Base-by-base conservation (phyloP, 2,329 filamentous ascomycete species). In the Aspergillus calidoustus region DNA sequence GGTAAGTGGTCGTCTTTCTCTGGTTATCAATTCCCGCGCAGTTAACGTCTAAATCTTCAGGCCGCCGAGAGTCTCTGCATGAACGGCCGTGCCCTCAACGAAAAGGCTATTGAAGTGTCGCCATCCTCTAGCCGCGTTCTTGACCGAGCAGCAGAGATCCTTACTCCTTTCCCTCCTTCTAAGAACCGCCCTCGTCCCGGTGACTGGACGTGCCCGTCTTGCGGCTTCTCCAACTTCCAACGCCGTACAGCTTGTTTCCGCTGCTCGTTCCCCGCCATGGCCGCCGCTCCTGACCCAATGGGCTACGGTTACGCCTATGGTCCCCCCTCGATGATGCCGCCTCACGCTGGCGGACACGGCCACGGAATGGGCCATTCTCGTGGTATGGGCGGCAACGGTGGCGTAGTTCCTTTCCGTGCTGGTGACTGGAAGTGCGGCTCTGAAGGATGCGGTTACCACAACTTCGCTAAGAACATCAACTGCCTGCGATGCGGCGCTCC, bases 391-490 rank as follows among this genome's bases (percentile, higher is more conserved):
- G 91, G 83, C 49, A 84, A 91, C 65, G 90, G 91, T 69, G 91
- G 91, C 59, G 90, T 93, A 52, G 95, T 99, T 48, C 95, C 95
- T 17, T 99, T 99, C 89, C 91, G 95, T 73, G 95, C 95, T 59
- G 95, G 95, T 74, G 95, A 99, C 75, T 99, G 95, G 95, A 97
- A 97, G 80, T 99, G 95, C 74, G 95, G 95, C 60, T 95, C 95
- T 67, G 95, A 99, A 74, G 93, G 93, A 43, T 99, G 95, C 76
- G 92, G 91, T 61, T 99, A 99, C 79, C 95, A 99, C 83, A 99
- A 99, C 82, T 99, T 99, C 76, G 95, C 95, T 64, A 99, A 99
- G 87, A 99, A 99, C 72, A 94, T 98, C 61, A 96, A 92, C 80
- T 99, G 95, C 79, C 87, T 99, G 65, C 91, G 95, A 63, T 99